phyloP scores from a whole-genome alignment of 176 grass and related monocot species.

The Leersia perrieri region DNA sequence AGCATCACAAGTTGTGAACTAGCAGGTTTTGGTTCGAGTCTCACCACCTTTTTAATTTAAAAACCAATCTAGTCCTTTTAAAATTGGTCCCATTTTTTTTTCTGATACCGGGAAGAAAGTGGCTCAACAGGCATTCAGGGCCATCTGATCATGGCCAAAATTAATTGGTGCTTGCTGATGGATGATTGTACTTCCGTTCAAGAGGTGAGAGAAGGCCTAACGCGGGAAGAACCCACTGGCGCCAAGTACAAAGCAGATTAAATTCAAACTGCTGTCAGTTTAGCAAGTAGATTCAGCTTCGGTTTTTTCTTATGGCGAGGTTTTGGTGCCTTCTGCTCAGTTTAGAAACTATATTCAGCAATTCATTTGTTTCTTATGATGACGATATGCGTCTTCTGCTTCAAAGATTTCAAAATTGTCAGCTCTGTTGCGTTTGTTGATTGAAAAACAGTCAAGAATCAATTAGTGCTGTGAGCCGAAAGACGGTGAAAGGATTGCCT shows the following conservation, averaged over 20 bases:
- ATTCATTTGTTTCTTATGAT: no score
- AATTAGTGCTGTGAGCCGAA: no score
- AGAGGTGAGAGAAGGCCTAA: background rate
- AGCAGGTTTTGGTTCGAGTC: no score
- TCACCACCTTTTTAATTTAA: no score
- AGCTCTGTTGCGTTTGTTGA: background rate
- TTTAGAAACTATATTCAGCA: no score
- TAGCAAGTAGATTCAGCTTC: background rate
- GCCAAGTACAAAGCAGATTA: background rate
- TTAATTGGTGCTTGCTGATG: background rate
- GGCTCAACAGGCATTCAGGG: background rate
- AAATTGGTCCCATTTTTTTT: no score
- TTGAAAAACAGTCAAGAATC: background rate
- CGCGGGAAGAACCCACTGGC: background rate
- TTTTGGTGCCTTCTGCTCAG: background rate
- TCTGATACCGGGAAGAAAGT: background rate
- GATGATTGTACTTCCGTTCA: background rate
- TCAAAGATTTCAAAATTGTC: no score
- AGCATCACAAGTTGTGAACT: no score
- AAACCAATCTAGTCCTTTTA: no score
- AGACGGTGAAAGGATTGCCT: no score
- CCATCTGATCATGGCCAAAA: slow-evolving; percentile 1
- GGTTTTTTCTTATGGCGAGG: background rate
- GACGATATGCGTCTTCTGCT: no score
- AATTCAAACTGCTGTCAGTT: background rate